Evolutionary conservation across 2,329 filamentous ascomycete genomes (phyloP).

Genomic region (Fusarium devonianum): DNA sequence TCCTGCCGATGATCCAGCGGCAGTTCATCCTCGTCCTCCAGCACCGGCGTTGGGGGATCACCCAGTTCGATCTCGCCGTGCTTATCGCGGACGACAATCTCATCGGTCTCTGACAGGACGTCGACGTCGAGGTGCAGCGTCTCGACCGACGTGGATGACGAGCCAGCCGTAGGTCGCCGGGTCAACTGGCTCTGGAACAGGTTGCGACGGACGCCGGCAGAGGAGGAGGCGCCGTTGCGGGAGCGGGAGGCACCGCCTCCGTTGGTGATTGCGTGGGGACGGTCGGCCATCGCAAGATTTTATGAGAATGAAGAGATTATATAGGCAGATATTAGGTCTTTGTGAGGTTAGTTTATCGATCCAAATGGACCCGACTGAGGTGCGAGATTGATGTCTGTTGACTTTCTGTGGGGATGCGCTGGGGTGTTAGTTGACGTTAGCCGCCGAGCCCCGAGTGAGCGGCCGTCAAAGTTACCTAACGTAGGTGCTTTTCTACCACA

Average conservation of each 20-base stretch:
- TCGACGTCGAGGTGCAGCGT: conserved; percentile 59
- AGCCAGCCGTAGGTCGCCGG: conserved; percentile 59
- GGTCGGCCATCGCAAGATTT: conserved; percentile 35
- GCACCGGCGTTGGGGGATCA: conserved; percentile 60
- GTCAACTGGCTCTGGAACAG: conserved; percentile 67
- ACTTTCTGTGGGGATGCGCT: conserved; percentile 37
- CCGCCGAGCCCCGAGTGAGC: neutral
- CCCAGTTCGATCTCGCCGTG: conserved; percentile 69
- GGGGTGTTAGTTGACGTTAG: conserved; percentile 25
- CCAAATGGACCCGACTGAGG: conserved; percentile 10
- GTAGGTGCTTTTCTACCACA: no score
- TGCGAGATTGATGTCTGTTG: conserved; percentile 27
- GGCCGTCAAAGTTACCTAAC: neutral
- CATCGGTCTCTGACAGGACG: conserved; percentile 53
- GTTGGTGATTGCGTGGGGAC: conserved; percentile 31
- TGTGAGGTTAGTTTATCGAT: conserved; percentile 11
- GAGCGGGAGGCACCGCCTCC: conserved; percentile 25
- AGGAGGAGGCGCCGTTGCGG: conserved; percentile 30
- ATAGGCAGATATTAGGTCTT: neutral
- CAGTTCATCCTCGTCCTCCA: conserved; percentile 63
- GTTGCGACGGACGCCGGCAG: conserved; percentile 50
- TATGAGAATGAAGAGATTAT: neutral
- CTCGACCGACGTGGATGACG: conserved; percentile 51
- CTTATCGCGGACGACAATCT: conserved; percentile 69
- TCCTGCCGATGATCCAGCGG: conserved; percentile 65